phyloP scores from a whole-genome alignment of 1,284 basidiomycete species.

The Fomitopsis palustris region DNA sequence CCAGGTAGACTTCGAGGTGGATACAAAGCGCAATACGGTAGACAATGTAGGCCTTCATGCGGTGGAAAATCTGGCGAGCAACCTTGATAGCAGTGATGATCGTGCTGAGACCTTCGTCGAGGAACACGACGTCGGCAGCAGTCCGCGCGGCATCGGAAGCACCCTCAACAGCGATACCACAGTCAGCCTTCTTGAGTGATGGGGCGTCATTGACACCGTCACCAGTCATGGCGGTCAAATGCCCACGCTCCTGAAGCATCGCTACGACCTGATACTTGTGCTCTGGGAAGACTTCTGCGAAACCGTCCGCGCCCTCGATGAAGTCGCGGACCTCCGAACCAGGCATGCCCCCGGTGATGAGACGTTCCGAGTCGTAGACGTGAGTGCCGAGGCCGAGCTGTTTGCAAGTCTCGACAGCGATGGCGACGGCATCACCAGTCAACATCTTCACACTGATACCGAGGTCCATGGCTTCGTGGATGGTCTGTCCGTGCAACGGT shows the following conservation, averaged over 20 bases:
- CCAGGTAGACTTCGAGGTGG: slow-evolving; percentile 9
- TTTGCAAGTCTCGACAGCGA: slow-evolving; percentile 11
- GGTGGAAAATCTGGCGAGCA: slow-evolving; percentile 12
- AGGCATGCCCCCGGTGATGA: slow-evolving; percentile 7
- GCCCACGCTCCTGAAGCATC: slow-evolving; percentile 11
- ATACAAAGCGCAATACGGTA: slow-evolving; percentile 12
- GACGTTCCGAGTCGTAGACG: slow-evolving; percentile 10
- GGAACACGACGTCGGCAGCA: slow-evolving; percentile 9
- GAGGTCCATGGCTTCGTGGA: slow-evolving; percentile 10
- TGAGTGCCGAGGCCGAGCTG: slow-evolving; percentile 11
- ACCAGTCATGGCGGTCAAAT: slow-evolving; percentile 11
- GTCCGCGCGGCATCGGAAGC: slow-evolving; percentile 9
- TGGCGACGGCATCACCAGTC: slow-evolving; percentile 10
- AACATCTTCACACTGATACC: slow-evolving; percentile 10
- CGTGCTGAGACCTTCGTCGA: slow-evolving; percentile 10
- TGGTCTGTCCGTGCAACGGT: neutral
- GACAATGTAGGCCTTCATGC: slow-evolving; percentile 11
- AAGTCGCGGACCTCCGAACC: slow-evolving; percentile 11
- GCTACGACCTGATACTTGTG: slow-evolving; percentile 11
- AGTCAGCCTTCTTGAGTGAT: slow-evolving; percentile 12
- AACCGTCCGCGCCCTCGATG: slow-evolving; percentile 10
- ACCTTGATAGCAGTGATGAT: slow-evolving; percentile 11
- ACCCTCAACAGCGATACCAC: slow-evolving; percentile 10
- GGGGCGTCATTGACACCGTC: slow-evolving; percentile 9
- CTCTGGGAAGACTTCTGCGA: slow-evolving; percentile 11